These are phyloP conservation scores for Cinchona pubescens DNA, from an alignment of 257 asterid genomes.

Conservation along the genomic window DNA sequence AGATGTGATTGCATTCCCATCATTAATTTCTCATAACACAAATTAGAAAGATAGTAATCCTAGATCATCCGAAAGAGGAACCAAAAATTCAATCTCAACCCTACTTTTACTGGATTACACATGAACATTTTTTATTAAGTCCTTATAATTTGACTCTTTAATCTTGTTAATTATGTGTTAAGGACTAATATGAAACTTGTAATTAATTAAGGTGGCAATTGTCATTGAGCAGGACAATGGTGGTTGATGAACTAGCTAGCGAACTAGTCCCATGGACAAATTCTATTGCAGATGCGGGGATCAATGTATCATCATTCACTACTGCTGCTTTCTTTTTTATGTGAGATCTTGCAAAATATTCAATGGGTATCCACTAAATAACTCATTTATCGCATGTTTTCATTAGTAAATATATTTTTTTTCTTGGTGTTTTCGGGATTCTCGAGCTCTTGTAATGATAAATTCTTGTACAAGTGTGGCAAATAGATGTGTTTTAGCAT, in stretches of 20 bases:
- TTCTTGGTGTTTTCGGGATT: constrained; percentile 1
- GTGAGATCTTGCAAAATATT: neutral
- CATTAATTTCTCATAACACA: neutral
- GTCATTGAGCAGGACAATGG: neutral
- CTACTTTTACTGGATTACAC: neutral
- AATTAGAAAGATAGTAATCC: neutral
- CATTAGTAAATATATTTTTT: neutral
- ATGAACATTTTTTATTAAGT: neutral
- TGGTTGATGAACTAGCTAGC: neutral
- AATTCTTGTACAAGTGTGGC: constrained; percentile 7
- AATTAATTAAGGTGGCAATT: neutral
- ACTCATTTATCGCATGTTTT: neutral
- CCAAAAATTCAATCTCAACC: neutral
- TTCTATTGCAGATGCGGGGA: neutral
- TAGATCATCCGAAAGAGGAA: neutral
- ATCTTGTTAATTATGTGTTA: neutral
- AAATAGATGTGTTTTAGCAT: neutral
- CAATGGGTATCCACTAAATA: neutral
- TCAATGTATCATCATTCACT: neutral
- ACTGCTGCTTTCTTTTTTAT: neutral
- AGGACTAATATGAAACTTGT: neutral
- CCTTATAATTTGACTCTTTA: too few species aligned
- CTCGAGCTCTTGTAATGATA: neutral
- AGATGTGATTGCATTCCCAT: too few species aligned
- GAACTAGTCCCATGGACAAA: neutral